Conservation (phyloP, 306 rosid genomes). For the Prunus davidiana region DNA sequence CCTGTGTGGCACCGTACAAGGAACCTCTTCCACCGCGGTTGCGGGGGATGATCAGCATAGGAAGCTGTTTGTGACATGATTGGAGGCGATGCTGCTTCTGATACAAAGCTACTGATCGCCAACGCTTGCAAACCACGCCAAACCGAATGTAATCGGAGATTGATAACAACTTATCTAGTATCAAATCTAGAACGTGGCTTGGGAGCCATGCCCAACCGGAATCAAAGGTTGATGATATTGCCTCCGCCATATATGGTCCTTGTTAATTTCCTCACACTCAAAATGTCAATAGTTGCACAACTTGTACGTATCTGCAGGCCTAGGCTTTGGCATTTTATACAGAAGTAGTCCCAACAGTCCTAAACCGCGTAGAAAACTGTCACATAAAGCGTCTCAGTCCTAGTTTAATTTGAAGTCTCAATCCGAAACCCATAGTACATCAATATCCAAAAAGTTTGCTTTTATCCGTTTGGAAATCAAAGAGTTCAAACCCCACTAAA, state of each 20-base stretch:
- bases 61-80: conserved; percentile 3
- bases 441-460: no score
- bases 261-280: no score
- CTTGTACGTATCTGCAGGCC: no score
- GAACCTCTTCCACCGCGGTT: background rate
- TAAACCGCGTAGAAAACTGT: no score
- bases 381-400: no score
- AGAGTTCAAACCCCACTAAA: no score
- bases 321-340: no score
- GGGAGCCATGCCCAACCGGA: conserved; percentile 2
- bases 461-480: no score
- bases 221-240: background rate
- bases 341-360: no score
- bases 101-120: background rate
- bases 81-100: conserved; percentile 8
- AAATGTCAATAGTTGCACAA: no score
- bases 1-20: background rate
- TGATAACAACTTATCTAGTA: conserved; percentile 4
- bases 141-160: background rate
- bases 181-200: conserved; percentile 1
- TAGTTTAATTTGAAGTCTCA: no score
- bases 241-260: background rate
- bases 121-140: conserved; percentile 2
- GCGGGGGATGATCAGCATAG: background rate
- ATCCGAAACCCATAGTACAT: no score